Base-by-base conservation (phyloP, 345 rosid species). In the Ceriops tagal region DNA sequence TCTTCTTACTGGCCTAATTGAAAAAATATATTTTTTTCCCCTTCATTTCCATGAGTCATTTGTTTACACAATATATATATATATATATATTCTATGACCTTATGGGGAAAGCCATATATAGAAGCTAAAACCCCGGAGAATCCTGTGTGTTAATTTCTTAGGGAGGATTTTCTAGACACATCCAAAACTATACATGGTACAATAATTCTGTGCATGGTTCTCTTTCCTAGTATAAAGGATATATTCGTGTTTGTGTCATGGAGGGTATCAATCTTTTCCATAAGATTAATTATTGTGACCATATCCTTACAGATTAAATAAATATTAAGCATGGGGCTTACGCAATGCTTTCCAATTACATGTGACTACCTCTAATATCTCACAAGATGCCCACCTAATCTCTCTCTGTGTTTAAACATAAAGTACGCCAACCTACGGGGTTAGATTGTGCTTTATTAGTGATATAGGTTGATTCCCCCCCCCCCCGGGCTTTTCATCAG, bases 241-340 rank as follows among this genome's bases (percentile, higher is more conserved):
- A 84, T 80, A 78, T 81, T 81, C 83, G 58, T 64, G 22, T 56
- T 39, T 30, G 49, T 28, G 64, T 67, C 57, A 21, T 62, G 61
- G 71, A 49, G 78, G 73, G 83, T 43, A 77, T 81, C 85, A 61
- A 79, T 74, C 80, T 78, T 74, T 84, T 70, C 31, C 64, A 46
- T 34, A 30, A 11, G 39, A 15, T 61, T 21, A 60, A 56, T 71
- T 63, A 69, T 65, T 65, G 67, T 53, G 70, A 58, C 62, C 26
- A 70, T 74, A 46, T 58, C 68, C 62, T 72, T 78, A 63, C 2
- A 9, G 30, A 52, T 63, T 74, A 53, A 71, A 66, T 65, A 73
- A 57, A 13, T n/a, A 5, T 61, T 16, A 73, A 58, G 47, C 66
- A 53, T 26, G 72, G 53, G 61, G 49, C 37, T 67, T 59, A 57